Percentiles rank a stretch among this genome's conserved stretches.
Conservation (phyloP, 371 early-diverging fungal species). For the Circinella minor region DNA sequence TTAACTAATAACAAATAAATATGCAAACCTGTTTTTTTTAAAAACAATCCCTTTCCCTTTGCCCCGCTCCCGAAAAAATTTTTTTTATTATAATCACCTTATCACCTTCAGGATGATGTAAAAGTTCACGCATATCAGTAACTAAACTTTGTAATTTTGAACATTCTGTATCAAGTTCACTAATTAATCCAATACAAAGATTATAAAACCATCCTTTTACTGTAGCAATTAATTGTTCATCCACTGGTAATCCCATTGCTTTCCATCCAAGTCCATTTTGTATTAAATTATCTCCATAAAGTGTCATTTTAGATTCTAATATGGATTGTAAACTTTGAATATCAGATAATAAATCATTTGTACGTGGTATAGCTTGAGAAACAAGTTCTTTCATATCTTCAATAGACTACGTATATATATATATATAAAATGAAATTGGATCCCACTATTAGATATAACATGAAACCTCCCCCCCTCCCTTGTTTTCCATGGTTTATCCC, state of each 20-base stretch:
- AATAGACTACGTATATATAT: conserved; percentile 30
- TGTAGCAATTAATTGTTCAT: conserved; percentile 39
- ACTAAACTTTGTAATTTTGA: conserved; percentile 37
- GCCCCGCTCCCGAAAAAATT: no score
- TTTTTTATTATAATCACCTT: conserved; percentile 21
- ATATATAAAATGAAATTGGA: no score
- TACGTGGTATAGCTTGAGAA: conserved; percentile 33
- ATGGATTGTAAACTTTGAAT: conserved; percentile 37
- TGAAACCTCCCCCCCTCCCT: no score
- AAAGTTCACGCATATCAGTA: conserved; percentile 30
- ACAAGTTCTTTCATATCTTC: conserved; percentile 49
- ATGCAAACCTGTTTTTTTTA: background rate
- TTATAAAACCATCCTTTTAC: conserved; percentile 46
- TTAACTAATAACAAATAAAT: background rate
- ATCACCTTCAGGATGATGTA: conserved; percentile 31
- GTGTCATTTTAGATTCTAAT: conserved; percentile 31
- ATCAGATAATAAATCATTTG: conserved; percentile 39
- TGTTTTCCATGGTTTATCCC: no score
- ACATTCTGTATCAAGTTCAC: conserved; percentile 42
- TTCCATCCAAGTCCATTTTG: conserved; percentile 56
- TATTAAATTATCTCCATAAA: conserved; percentile 44
- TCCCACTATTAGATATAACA: no score
- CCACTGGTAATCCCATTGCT: conserved; percentile 52
- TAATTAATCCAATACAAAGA: conserved; percentile 33
- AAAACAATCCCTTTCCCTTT: background rate